Evolutionary conservation across 2,329 filamentous ascomycete species (phyloP).

Genomic region (Scedosporium dehoogii): DNA sequence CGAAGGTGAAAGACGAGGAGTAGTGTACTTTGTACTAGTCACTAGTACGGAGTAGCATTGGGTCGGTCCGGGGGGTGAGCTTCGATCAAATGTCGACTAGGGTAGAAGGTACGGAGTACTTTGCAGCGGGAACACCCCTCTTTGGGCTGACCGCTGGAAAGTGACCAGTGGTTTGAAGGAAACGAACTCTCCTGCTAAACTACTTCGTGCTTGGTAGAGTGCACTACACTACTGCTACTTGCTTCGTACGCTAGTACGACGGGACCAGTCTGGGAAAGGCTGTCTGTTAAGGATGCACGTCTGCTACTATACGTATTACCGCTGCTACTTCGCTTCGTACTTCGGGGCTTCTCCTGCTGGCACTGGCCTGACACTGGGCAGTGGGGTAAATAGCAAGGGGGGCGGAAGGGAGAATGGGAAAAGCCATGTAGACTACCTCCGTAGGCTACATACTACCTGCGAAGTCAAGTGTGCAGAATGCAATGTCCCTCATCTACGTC

Average conservation of each 20-base stretch:
- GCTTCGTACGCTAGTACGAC: neutral
- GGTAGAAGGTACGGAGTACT: neutral
- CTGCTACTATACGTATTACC: neutral
- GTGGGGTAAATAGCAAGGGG: neutral
- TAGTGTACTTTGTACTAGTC: neutral
- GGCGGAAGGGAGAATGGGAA: neutral
- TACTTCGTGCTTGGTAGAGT: too few relatives aligned
- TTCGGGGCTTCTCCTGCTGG: neutral
- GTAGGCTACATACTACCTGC: too few relatives aligned
- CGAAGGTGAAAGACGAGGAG: slow-evolving; percentile 8
- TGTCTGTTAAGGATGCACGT: neutral
- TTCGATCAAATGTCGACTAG: neutral
- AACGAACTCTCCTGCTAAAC: neutral
- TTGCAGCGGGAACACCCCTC: neutral
- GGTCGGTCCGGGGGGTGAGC: neutral
- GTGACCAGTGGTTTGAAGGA: neutral
- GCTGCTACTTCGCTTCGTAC: neutral
- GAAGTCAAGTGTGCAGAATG: neutral
- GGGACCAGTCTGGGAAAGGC: neutral
- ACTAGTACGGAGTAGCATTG: neutral
- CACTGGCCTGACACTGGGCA: slow-evolving; percentile 4
- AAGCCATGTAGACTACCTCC: neutral
- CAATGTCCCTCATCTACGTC: neutral
- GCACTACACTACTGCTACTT: too few relatives aligned
- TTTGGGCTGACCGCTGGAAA: slow-evolving; percentile 5